Percentiles rank a stretch among this genome's conserved stretches.
Conservation (phyloP, 495 filamentous ascomycete genomes). For the Aspergillus sclerotiicarbonarius region DNA sequence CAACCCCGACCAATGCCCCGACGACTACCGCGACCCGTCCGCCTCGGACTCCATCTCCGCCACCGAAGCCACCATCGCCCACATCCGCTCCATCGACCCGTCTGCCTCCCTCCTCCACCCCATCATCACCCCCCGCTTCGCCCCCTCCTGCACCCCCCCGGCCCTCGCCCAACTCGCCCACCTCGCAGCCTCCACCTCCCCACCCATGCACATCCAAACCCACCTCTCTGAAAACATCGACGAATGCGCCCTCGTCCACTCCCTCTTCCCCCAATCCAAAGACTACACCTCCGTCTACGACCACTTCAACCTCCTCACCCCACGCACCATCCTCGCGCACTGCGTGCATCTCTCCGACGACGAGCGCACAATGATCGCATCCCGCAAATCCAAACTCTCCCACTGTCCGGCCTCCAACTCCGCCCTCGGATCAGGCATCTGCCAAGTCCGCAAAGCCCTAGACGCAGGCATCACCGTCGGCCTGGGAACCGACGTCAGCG, state of each 20-base stretch:
- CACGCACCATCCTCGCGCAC: constrained; percentile 81
- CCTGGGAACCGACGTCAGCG: constrained; percentile 84
- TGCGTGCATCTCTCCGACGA: constrained; percentile 67
- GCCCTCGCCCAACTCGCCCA: constrained; percentile 61
- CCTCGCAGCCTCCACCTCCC: constrained; percentile 55
- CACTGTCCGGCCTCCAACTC: constrained; percentile 90
- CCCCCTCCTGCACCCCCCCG: constrained; percentile 64
- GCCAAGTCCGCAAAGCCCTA: constrained; percentile 69
- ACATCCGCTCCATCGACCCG: constrained; percentile 69
- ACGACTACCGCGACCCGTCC: constrained; percentile 79
- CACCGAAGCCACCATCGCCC: constrained; percentile 60
- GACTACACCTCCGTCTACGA: constrained; percentile 84
- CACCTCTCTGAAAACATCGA: constrained; percentile 83
- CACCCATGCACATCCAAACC: constrained; percentile 73
- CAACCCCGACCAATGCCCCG: constrained; percentile 56
- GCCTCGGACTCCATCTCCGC: constrained; percentile 52
- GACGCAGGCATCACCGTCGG: constrained; percentile 74
- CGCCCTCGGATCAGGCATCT: constrained; percentile 70
- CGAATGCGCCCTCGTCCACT: constrained; percentile 67
- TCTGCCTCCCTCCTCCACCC: constrained; percentile 59
- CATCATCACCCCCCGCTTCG: constrained; percentile 90
- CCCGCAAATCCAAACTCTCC: constrained; percentile 60
- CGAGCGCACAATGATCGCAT: constrained; percentile 62
- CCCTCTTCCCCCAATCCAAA: constrained; percentile 62
- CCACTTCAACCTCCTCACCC: constrained; percentile 60